Conservation (phyloP, 176 grass and related monocot genomes). For the Hsuehochloa calcarea region DNA sequence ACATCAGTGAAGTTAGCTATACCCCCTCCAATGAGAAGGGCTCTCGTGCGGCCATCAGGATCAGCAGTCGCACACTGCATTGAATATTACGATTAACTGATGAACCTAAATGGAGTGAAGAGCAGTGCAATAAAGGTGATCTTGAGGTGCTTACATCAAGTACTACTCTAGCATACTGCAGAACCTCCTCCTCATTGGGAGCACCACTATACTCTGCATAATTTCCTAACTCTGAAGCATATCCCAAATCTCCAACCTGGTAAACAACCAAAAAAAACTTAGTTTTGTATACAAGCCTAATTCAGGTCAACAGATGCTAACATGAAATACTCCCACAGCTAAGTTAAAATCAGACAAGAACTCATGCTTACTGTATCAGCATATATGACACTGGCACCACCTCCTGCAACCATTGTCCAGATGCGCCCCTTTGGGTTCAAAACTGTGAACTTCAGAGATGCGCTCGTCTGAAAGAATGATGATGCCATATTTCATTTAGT, state of each 20-base stretch:
- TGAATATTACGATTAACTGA: slow-evolving; percentile 6
- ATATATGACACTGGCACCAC: slow-evolving; percentile 97
- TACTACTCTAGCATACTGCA: slow-evolving; percentile 90
- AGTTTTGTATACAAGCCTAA: background rate
- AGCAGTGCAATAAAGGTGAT: background rate
- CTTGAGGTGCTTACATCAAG: slow-evolving; percentile 68
- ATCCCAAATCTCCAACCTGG: slow-evolving; percentile 89
- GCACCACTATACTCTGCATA: slow-evolving; percentile 96
- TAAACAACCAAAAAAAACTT: slow-evolving; percentile 6
- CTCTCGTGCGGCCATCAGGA: slow-evolving; percentile 91
- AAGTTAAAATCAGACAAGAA: slow-evolving; percentile 9
- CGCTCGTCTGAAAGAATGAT: slow-evolving; percentile 63
- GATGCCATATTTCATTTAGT: background rate
- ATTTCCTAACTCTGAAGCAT: slow-evolving; percentile 82
- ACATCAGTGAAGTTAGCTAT: slow-evolving; percentile 99
- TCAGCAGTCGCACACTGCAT: slow-evolving; percentile 70
- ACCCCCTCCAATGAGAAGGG: slow-evolving; percentile 87
- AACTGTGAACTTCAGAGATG: slow-evolving; percentile 91
- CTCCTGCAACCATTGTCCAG: slow-evolving; percentile 97
- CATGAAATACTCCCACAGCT: background rate
- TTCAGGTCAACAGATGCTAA: background rate
- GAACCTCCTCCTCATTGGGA: slow-evolving; percentile 88
- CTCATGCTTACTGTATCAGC: slow-evolving; percentile 71
- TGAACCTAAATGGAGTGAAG: background rate
- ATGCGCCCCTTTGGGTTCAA: slow-evolving; percentile 85